Conservation (phyloP, 2,329 filamentous ascomycete genomes). For the Neocucurbitaria cava region DNA sequence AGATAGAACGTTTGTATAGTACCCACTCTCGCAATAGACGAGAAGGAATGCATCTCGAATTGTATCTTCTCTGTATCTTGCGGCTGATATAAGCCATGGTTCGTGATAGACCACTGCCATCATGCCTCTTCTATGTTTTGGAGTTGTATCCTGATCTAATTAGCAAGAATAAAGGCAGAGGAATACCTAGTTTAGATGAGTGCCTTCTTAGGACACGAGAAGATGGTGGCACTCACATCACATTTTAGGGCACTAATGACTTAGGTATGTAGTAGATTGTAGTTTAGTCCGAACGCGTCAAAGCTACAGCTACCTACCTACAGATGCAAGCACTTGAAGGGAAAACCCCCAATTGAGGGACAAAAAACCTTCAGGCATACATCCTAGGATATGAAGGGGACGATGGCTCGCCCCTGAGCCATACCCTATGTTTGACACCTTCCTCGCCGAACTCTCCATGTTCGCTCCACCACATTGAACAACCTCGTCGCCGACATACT, state of each 20-base stretch:
- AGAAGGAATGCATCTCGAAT: slow-evolving; percentile 11
- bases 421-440: neutral
- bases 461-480: neutral
- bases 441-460: neutral
- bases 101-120: neutral
- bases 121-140: too few relatives aligned
- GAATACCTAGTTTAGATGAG: too few relatives aligned
- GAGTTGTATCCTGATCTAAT: too few relatives aligned
- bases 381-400: neutral
- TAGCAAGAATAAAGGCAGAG: too few relatives aligned
- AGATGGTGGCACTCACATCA: too few relatives aligned
- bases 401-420: neutral
- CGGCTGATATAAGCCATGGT: neutral
- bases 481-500: neutral
- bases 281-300: neutral
- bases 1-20: slow-evolving; percentile 36
- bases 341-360: neutral
- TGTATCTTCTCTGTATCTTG: neutral
- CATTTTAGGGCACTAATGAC: too few relatives aligned
- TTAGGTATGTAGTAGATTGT: too few relatives aligned
- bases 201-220: too few relatives aligned
- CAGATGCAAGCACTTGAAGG: neutral
- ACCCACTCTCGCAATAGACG: slow-evolving; percentile 4
- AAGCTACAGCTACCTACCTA: neutral
- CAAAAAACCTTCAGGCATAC: neutral